phyloP scores from a whole-genome alignment of 1,284 basidiomycete genomes.

The Coniophora puteana region DNA sequence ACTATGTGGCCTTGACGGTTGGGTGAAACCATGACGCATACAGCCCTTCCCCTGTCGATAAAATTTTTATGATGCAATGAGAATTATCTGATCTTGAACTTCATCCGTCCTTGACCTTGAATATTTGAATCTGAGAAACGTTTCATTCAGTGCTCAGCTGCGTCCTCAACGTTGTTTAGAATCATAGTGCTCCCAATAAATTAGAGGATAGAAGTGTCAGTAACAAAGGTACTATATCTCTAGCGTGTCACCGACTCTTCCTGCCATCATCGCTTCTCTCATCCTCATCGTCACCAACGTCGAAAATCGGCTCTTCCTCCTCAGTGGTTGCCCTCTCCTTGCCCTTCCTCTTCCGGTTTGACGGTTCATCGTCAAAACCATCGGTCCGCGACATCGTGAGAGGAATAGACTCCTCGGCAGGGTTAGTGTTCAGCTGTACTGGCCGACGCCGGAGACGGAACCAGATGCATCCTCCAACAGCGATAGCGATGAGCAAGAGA shows the following conservation, averaged over 20 bases:
- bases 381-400: constrained; percentile 33
- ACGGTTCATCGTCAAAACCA: constrained; percentile 28
- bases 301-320: constrained; percentile 36
- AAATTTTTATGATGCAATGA: no score
- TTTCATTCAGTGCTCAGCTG: no score
- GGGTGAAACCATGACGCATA: constrained; percentile 75
- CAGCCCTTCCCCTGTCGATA: no score
- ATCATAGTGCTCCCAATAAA: neutral
- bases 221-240: no score
- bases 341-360: constrained; percentile 32
- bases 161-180: no score
- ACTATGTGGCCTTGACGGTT: constrained; percentile 77
- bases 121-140: no score
- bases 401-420: constrained; percentile 50
- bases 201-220: neutral
- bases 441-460: constrained; percentile 56
- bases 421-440: constrained; percentile 32
- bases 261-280: constrained; percentile 9
- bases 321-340: constrained; percentile 34
- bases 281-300: constrained; percentile 46
- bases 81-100: no score
- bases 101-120: no score
- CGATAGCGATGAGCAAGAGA: constrained; percentile 67
- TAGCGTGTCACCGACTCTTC: no score
- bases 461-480: constrained; percentile 74